Evolutionary conservation across 225 moss, liverwort and hornwort genomes (phyloP).

Genomic region (Pseudisothecium myosuroides): DNA sequence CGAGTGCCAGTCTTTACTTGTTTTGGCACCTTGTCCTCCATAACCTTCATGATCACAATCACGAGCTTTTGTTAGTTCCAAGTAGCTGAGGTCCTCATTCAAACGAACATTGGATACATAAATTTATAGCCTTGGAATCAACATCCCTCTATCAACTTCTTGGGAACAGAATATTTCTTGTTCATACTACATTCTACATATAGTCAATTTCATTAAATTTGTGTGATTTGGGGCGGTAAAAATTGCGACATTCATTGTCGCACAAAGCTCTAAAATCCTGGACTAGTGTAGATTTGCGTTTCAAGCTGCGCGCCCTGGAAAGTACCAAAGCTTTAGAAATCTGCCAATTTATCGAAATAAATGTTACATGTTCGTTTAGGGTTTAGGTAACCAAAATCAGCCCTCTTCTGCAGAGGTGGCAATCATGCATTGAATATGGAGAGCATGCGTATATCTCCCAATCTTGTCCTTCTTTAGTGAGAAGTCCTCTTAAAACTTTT

Average conservation of each 20-base stretch:
- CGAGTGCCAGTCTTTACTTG: slow-evolving; percentile 74
- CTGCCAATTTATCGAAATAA: background rate
- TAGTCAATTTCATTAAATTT: background rate
- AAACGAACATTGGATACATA: background rate
- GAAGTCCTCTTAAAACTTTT: background rate
- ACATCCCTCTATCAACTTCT: background rate
- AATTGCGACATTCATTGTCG: background rate
- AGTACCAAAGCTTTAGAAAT: background rate
- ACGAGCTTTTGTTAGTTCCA: background rate
- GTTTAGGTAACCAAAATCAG: background rate
- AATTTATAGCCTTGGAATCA: background rate
- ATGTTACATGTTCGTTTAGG: background rate
- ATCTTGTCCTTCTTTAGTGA: background rate
- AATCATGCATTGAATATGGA: background rate
- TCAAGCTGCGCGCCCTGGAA: background rate
- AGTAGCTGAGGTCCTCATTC: background rate
- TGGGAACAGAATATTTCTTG: background rate
- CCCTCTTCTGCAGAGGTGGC: background rate
- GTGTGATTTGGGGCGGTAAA: too few relatives aligned
- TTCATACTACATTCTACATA: background rate
- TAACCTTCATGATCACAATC: slow-evolving; percentile 43
- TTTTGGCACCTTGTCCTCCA: slow-evolving; percentile 87
- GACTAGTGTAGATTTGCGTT: background rate
- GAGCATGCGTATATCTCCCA: background rate
- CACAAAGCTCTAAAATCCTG: background rate